Evolutionary conservation across 2,329 filamentous ascomycete species (phyloP), one percentile per base, ranked within the genome.

Genomic region (Blumeria graminis): DNA sequence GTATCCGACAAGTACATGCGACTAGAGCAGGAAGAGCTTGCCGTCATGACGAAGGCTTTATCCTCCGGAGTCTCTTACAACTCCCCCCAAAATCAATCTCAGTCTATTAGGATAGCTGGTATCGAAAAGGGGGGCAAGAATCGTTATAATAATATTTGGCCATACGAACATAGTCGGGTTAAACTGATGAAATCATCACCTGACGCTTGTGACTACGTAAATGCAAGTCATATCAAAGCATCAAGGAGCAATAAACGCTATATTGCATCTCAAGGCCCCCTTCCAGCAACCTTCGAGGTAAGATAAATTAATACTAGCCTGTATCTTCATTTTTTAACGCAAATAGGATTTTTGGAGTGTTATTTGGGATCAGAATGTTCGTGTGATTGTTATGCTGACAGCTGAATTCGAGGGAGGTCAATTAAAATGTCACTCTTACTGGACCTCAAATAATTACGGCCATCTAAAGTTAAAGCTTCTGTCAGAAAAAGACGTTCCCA

Each of bases 81-180:
- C 7, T 71, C 72, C 1, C 69, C 71, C 22, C 61, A 55, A 18
- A 58, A 65, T 3, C 58, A 58, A 14, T 51, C 61, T 9, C 62
- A 62, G 35, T 57, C 61, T 53, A 77, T 93, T 7, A 83, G 86
- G 62, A 80, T 98, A 55, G 92, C 86, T 0, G 92, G 92, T 7
- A 84, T 98, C 34, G 92, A 98, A 65, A 92, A 95, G 68, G 92
- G 92, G 7, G 80, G 76, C 16, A 96, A 96, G 72, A 98, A 98
- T 63, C 79, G 92, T 8, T 98, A 98, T 72, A 96, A 95, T 71
- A 93, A 95, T 62, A 95, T 96, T 57, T 82, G 94, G 70, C 92
- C 92, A 0, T 98, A 93, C 66, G 90, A 96, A 65, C 92, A 98
- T 68, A 82, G 87, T 2, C 75, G 92, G 58, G 92, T 98, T 56